Evolutionary conservation across 2,329 filamentous ascomycete genomes (phyloP).

Genomic region (Venturia asperata): DNA sequence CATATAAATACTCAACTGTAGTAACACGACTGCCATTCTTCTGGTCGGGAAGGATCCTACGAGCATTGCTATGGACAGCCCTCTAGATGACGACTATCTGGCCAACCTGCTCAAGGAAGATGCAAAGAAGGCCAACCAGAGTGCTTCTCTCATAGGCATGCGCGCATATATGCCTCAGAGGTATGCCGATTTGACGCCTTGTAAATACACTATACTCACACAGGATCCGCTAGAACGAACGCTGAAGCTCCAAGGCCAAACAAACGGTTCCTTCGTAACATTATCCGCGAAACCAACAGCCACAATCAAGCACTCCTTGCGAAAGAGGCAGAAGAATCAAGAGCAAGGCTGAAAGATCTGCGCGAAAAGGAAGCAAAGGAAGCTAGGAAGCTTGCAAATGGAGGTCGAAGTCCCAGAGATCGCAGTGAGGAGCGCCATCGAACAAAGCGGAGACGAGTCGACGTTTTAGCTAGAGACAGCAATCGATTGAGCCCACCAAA

Average conservation of each 20-base stretch:
- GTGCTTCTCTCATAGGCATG: conserved; percentile 67
- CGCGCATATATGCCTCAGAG: conserved; percentile 56
- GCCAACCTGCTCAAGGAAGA: conserved; percentile 73
- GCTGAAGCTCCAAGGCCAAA: conserved; percentile 77
- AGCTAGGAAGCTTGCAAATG: conserved; percentile 3
- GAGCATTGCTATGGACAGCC: conserved; percentile 26
- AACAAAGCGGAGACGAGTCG: conserved; percentile 14
- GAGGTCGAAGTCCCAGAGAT: conserved; percentile 30
- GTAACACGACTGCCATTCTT: not conserved
- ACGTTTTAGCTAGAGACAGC: conserved; percentile 3
- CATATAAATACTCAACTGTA: not conserved
- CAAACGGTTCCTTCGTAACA: conserved; percentile 77
- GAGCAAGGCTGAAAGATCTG: conserved; percentile 59
- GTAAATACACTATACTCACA: conserved; percentile 1
- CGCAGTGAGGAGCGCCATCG: conserved; percentile 13
- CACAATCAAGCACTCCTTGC: conserved; percentile 84
- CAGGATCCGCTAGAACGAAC: conserved; percentile 44
- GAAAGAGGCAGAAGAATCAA: conserved; percentile 74
- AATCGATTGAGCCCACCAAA: conserved; percentile 16
- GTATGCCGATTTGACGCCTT: conserved; percentile 32
- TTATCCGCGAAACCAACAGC: conserved; percentile 78
- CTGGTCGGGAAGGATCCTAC: not conserved
- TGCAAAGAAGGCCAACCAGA: conserved; percentile 64
- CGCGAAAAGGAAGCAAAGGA: conserved; percentile 19
- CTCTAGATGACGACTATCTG: conserved; percentile 68